Base-by-base conservation (phyloP, 129 eudicot genomes). In the Ambrosia trifida region DNA sequence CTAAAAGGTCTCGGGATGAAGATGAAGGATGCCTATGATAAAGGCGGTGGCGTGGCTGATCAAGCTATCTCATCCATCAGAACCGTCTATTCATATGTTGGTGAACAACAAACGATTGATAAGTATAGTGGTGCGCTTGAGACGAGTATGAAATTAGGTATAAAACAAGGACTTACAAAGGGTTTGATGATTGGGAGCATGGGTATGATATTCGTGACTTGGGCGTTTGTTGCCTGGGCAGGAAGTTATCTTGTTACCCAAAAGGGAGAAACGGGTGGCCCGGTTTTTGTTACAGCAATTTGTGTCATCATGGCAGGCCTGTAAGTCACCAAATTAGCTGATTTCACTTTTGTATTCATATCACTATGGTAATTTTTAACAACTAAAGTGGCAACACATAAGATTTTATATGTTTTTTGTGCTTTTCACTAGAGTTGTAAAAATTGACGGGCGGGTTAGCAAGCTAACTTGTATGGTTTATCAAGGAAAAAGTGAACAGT, bases 181-280 rank as follows among this genome's bases (percentile, higher is more conserved):
- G 96, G 96, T 51, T 50, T 87, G 72, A 76, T 90, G 80, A 87
- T 90, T 35, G 94, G 96, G 50, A 89, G 96, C 65, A 86, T 84
- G 88, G 96, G 96, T 69, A 86, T 73, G 79, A 62, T 89, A 33
- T 89, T 75, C 31, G 86, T 69, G 12, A 69, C 84, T 13, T 90
- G 96, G 96, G 90, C 90, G 2, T 90, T 90, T 75, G 73, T 84
- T 51, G 45, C 88, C 18, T 90, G 96, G 96, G 83, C 81, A 0
- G 96, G 96, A 66, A 79, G 91, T 35, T 64, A 86, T 78, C 85
- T 90, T 59, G 80, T 90, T n/a, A 74, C 52, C 8, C 66, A 90
- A 28, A 81, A 80, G 81, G 88, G 88, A 64, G 96, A 90, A 77
- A 78, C 61, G 3, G 94, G 90, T 38, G 90, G 94, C 7, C 86